phyloP scores from a whole-genome alignment of 805 yeast genomes.

The Lachancea kluyveri region DNA sequence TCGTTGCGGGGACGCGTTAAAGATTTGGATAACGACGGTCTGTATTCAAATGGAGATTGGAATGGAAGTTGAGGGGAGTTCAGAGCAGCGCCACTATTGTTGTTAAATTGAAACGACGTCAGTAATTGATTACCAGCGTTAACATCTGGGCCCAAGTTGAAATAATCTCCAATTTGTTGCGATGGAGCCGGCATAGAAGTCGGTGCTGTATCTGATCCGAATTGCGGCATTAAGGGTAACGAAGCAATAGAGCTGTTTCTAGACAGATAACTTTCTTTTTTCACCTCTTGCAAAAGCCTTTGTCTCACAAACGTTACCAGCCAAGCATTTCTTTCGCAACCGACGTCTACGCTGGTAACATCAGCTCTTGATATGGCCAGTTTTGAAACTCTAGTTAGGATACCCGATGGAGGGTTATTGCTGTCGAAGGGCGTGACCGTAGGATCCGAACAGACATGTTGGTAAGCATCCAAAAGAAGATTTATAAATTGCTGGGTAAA shows the following conservation, averaged over 20 bases:
- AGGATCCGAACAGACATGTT: slow-evolving; percentile 47
- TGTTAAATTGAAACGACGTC: neutral
- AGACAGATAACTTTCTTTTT: slow-evolving; percentile 24
- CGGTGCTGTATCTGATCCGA: slow-evolving; percentile 3
- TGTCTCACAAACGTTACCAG: slow-evolving; percentile 35
- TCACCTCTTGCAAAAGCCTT: slow-evolving; percentile 29
- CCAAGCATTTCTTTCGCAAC: slow-evolving; percentile 34
- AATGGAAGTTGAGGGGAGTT: slow-evolving; percentile 4
- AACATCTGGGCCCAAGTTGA: too few species aligned
- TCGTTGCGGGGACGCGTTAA: slow-evolving; percentile 11
- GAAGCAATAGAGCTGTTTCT: slow-evolving; percentile 24
- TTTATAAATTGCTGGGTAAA: slow-evolving; percentile 38
- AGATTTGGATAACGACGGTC: slow-evolving; percentile 5
- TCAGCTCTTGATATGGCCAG: slow-evolving; percentile 39
- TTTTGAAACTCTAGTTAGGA: slow-evolving; percentile 54
- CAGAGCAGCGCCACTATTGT: neutral
- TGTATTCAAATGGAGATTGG: slow-evolving; percentile 6
- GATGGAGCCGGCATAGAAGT: neutral
- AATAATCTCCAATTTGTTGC: too few species aligned
- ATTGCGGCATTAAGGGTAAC: slow-evolving; percentile 16
- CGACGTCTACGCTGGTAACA: slow-evolving; percentile 30
- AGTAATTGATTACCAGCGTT: too few species aligned
- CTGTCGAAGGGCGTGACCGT: slow-evolving; percentile 63
- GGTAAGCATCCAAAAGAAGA: slow-evolving; percentile 41
- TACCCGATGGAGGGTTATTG: slow-evolving; percentile 60